These are phyloP conservation scores for Fusarium acutatum DNA, from an alignment of 2,329 filamentous ascomycete genomes.

Conservation along the genomic window DNA sequence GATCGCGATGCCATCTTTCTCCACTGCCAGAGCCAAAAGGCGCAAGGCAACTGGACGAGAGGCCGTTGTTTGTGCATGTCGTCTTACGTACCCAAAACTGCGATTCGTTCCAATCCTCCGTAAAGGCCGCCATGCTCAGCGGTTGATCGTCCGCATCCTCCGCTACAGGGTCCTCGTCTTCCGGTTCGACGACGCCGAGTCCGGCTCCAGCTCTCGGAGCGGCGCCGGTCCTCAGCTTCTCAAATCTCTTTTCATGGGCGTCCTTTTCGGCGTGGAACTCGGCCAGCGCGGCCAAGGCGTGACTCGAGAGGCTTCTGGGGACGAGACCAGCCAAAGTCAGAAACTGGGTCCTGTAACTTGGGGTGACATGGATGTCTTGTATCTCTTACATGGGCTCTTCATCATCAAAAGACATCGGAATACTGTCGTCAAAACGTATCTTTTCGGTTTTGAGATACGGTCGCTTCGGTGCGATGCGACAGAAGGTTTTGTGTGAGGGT, in stretches of 20 bases:
- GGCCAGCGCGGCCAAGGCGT: slow-evolving; percentile 73
- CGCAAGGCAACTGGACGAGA: slow-evolving; percentile 8
- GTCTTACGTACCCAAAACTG: slow-evolving; percentile 77
- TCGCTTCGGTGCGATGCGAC: not conserved
- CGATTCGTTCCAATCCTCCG: slow-evolving; percentile 83
- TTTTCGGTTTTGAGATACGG: not conserved
- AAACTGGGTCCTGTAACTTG: not conserved
- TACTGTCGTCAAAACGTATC: not conserved
- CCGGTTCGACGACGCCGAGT: slow-evolving; percentile 50
- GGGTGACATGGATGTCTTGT: not conserved
- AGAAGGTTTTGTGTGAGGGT: slow-evolving; percentile 17
- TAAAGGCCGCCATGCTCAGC: slow-evolving; percentile 73
- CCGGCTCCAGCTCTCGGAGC: slow-evolving; percentile 27
- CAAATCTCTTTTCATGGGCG: slow-evolving; percentile 70
- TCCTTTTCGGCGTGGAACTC: slow-evolving; percentile 80
- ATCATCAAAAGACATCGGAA: slow-evolving; percentile 48
- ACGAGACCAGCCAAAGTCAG: slow-evolving; percentile 5
- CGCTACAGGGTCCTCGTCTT: slow-evolving; percentile 40
- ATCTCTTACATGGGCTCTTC: slow-evolving; percentile 58
- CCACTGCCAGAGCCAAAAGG: slow-evolving; percentile 14
- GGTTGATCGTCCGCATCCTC: slow-evolving; percentile 55
- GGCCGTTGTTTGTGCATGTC: not conserved
- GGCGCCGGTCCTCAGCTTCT: slow-evolving; percentile 58
- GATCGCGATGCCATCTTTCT: slow-evolving; percentile 35
- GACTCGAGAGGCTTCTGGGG: slow-evolving; percentile 65